phyloP scores from a whole-genome alignment of 2,329 filamentous ascomycete genomes.

The Gnomoniopsis smithogilvyi region DNA sequence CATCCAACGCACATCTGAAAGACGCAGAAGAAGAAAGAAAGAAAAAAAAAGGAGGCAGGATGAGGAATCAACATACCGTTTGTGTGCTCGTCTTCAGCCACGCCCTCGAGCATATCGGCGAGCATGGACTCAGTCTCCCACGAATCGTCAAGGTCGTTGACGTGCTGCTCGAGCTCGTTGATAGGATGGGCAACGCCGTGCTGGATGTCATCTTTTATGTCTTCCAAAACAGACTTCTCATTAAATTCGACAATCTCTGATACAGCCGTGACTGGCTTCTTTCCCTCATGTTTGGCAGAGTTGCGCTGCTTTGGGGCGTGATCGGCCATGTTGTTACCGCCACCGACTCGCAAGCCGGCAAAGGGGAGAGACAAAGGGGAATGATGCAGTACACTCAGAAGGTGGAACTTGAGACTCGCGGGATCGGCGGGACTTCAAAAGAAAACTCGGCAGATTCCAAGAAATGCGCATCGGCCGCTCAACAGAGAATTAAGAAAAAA shows the following conservation, averaged over 20 bases:
- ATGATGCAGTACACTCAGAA: not conserved
- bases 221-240: slow-evolving; percentile 10
- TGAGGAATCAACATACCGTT: slow-evolving; percentile 38
- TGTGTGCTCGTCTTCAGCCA: slow-evolving; percentile 47
- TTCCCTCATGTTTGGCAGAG: not conserved
- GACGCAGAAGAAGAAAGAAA: slow-evolving; percentile 3
- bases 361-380: not conserved
- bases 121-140: slow-evolving; percentile 66
- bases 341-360: not conserved
- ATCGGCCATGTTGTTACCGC: not conserved
- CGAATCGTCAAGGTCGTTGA: slow-evolving; percentile 49
- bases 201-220: slow-evolving; percentile 19
- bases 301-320: not conserved
- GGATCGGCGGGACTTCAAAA: not conserved
- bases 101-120: slow-evolving; percentile 58
- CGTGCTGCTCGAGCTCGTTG: slow-evolving; percentile 47
- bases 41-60: slow-evolving; percentile 16
- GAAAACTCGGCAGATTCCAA: not conserved
- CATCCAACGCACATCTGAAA: slow-evolving; percentile 14
- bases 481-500: too few species aligned
- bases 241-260: slow-evolving; percentile 15
- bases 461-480: not conserved
- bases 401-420: not conserved
- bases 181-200: slow-evolving; percentile 20
- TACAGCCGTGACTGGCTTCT: slow-evolving; percentile 8